phyloP scores from a whole-genome alignment of 176 grass and related monocot species.

The Triticum dicoccoides region DNA sequence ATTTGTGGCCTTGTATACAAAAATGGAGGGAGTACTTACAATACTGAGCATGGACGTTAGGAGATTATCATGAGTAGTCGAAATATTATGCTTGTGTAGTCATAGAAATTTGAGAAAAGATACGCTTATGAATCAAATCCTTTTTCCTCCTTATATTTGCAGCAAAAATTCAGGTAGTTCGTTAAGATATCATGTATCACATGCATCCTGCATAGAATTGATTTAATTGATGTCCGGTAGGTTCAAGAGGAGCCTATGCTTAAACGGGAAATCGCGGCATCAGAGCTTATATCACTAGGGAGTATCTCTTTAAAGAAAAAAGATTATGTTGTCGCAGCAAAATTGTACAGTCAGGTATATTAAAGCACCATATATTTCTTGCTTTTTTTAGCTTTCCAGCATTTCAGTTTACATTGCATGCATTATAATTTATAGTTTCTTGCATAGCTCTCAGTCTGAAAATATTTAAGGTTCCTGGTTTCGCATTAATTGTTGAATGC shows the following conservation, averaged over 20 bases:
- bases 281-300: constrained; percentile 18
- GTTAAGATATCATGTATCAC: neutral
- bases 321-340: constrained; percentile 23
- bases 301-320: constrained; percentile 15
- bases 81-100: neutral
- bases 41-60: neutral
- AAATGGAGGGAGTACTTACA: neutral
- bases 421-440: neutral
- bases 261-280: neutral
- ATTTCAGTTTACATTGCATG: neutral
- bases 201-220: neutral
- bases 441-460: neutral
- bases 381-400: neutral
- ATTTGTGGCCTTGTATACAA: too few species aligned
- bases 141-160: neutral
- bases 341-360: constrained; percentile 30
- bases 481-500: neutral
- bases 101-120: neutral
- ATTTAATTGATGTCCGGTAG: neutral
- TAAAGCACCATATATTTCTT: constrained; percentile 9
- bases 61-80: neutral
- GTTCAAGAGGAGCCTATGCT: neutral
- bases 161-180: neutral
- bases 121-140: neutral
- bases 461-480: neutral